Conservation (phyloP, 1,284 basidiomycete genomes). For the Chalciporus sp. region DNA sequence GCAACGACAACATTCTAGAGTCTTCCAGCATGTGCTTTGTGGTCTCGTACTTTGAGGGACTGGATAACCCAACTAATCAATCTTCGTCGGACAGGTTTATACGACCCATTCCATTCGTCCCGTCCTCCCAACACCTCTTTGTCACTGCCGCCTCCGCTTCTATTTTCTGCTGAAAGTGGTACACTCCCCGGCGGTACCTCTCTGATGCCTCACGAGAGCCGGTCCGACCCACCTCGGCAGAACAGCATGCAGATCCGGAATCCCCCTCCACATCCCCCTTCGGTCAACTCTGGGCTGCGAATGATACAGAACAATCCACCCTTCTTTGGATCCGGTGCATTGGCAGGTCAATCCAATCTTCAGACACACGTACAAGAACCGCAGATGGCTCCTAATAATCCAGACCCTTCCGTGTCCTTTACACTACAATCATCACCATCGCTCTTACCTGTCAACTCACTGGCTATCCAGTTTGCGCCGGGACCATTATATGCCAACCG, state of each 20-base stretch:
- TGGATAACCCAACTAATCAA: conserved; percentile 1
- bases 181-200: not conserved
- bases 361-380: not conserved
- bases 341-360: not conserved
- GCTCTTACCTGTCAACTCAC: conserved; percentile 2
- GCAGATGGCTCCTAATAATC: not conserved
- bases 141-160: not conserved
- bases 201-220: conserved; percentile 6
- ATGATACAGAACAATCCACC: conserved; percentile 3
- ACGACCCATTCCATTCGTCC: not conserved
- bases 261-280: not conserved
- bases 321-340: not conserved
- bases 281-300: not conserved
- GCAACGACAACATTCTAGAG: conserved; percentile 1
- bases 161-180: not conserved
- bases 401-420: not conserved
- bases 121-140: not conserved
- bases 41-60: not conserved
- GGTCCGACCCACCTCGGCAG: not conserved
- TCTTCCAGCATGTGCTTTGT: conserved; percentile 1
- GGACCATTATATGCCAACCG: conserved; percentile 38
- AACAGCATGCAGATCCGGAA: not conserved
- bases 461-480: conserved; percentile 8
- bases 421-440: not conserved
- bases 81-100: conserved; percentile 5